These are phyloP conservation scores for Tetrapisispora fleetii DNA, from an alignment of 805 yeast genomes.

Conservation along the genomic window DNA sequence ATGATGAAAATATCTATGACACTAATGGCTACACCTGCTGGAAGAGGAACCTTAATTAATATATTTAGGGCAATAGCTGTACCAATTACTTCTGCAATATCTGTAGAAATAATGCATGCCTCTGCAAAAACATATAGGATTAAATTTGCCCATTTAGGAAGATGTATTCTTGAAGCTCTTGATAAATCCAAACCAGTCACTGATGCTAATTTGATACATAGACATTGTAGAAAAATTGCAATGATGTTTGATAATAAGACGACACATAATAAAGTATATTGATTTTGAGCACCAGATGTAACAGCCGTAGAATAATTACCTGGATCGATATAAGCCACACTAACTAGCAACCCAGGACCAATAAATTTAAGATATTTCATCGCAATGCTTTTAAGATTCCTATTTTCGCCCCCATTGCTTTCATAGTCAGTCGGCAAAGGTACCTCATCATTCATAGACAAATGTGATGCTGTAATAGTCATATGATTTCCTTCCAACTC, in stretches of 20 bases:
- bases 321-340: constrained; percentile 90
- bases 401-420: not conserved
- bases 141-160: constrained; percentile 58
- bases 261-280: constrained; percentile 62
- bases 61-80: constrained; percentile 82
- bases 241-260: constrained; percentile 69
- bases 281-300: constrained; percentile 73
- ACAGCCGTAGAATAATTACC: constrained; percentile 90
- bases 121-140: constrained; percentile 71
- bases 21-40: constrained; percentile 71
- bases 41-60: constrained; percentile 60
- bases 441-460: not conserved
- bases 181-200: constrained; percentile 87
- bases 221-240: constrained; percentile 73
- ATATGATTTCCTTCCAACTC: not conserved
- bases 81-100: constrained; percentile 89
- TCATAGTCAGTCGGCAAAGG: not conserved
- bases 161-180: constrained; percentile 64
- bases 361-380: constrained; percentile 56
- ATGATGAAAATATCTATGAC: constrained; percentile 73
- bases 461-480: not conserved
- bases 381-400: constrained; percentile 12
- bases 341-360: constrained; percentile 82
- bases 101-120: constrained; percentile 83
- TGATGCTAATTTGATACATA: constrained; percentile 79